These are phyloP conservation scores for Neophaeococcomyces aloes DNA, from an alignment of 2,329 filamentous ascomycete genomes.

Conservation along the genomic window DNA sequence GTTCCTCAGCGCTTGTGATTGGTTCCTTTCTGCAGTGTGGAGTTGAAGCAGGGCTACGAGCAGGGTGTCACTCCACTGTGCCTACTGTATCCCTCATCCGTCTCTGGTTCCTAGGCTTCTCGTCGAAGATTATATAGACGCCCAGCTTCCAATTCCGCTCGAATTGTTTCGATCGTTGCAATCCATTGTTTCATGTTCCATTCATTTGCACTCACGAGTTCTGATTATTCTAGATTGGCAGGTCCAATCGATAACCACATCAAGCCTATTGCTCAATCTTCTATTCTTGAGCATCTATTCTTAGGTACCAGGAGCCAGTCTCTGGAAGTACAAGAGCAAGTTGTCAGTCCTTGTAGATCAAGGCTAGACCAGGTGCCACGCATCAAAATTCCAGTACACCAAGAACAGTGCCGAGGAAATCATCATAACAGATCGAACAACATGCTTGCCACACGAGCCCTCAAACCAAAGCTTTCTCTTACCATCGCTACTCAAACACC, in stretches of 20 bases:
- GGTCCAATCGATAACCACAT: constrained; percentile 29
- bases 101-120: constrained; percentile 6
- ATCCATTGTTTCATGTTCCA: constrained; percentile 25
- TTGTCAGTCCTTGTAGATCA: neutral
- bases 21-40: neutral
- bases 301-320: neutral
- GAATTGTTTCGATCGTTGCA: constrained; percentile 26
- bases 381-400: neutral
- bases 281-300: constrained; percentile 1
- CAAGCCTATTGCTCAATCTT: neutral
- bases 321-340: no score
- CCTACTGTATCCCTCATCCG: neutral
- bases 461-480: constrained; percentile 39
- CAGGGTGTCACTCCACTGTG: neutral
- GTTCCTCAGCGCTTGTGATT: constrained; percentile 1
- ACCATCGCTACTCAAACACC: constrained; percentile 32
- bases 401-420: neutral
- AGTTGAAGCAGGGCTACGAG: neutral
- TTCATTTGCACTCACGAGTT: constrained; percentile 24
- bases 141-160: constrained; percentile 13
- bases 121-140: constrained; percentile 9
- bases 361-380: constrained; percentile 3
- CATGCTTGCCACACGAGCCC: constrained; percentile 33
- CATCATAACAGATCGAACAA: constrained; percentile 10
- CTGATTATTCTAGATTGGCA: constrained; percentile 29